Evolutionary conservation across 148 eudicot genomes (phyloP), one percentile per base, ranked within the genome.

Genomic region (Rhododendron griersonianum): DNA sequence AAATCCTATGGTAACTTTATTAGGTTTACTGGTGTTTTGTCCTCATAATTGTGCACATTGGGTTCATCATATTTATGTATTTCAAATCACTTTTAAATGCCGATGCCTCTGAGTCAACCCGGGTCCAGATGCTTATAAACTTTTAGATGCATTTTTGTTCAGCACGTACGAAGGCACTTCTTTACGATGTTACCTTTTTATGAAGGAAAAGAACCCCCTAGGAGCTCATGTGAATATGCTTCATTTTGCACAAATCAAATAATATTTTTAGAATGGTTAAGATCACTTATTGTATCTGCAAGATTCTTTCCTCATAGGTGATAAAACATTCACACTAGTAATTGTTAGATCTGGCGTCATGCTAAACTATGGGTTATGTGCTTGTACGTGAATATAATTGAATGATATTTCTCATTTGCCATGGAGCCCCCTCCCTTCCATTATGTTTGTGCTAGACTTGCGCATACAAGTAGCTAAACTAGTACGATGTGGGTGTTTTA

Each of bases 141-240:
- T 37, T 75, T 33, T 18, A 75, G 79, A 16, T 18, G 21, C 37
- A 11, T 33, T 74, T 74, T 4, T 74, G 78, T 74, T 74, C 30
- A 5, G 14, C 16, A 76, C 4, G 25, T 7, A 76, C 11, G 6
- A 76, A 18, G 80, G 25, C 28, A 41, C 80, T 75, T n/a, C n/a
- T 75, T 75, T 75, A 75, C 9, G 15, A 75, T 75, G n/a, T 16
- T 30, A 37, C 18, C 5, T 5, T 15, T 35, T 75, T 35, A 15
- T 10, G 15, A 30, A 35, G 35, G 44, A 35, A 37, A 25, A 37
- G 15, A 75, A 15, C 21, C 47, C 7, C 25, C 16, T 47, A 16
- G 79, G 79, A 75, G 47, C 79, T 75, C 44, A 75, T 75, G n/a
- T 75, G 13, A 19, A 75, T 75, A 41, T 76, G 80, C 25, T 41